Evolutionary conservation across 1,139 yeast genomes (phyloP).

Genomic region (Meyerozyma guilliermondii): DNA sequence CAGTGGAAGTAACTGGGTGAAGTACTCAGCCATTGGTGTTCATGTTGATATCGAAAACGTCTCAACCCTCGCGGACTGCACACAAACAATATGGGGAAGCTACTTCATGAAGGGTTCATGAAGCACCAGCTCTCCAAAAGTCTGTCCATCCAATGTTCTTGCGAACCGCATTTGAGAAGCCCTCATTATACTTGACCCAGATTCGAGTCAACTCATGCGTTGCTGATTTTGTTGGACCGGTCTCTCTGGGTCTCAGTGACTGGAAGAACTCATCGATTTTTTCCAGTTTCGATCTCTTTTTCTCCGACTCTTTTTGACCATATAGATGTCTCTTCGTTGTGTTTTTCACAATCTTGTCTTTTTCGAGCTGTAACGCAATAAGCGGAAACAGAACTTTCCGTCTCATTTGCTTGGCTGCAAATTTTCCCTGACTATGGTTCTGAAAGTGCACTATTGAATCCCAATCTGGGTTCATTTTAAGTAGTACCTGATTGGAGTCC

Average conservation of each 20-base stretch:
- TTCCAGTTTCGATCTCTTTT: slow-evolving; percentile 20
- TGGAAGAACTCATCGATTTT: slow-evolving; percentile 39
- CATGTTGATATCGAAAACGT: no score
- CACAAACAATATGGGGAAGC: no score
- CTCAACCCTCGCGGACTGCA: no score
- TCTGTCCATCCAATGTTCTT: slow-evolving; percentile 80
- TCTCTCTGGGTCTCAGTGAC: slow-evolving; percentile 18
- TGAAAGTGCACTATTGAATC: slow-evolving; percentile 28
- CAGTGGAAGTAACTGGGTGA: background rate
- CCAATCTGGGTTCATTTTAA: slow-evolving; percentile 35
- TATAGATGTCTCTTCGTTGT: slow-evolving; percentile 27
- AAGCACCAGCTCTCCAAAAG: slow-evolving; percentile 38
- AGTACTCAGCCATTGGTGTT: background rate
- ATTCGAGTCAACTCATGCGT: slow-evolving; percentile 36
- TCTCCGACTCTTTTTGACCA: slow-evolving; percentile 16
- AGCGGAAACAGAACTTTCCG: slow-evolving; percentile 37
- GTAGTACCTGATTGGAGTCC: slow-evolving; percentile 24
- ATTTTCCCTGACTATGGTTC: slow-evolving; percentile 11
- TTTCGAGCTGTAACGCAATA: slow-evolving; percentile 38
- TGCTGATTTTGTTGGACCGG: slow-evolving; percentile 11
- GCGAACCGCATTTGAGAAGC: slow-evolving; percentile 90
- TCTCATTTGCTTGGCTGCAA: slow-evolving; percentile 21
- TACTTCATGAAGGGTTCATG: no score
- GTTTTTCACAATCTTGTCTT: slow-evolving; percentile 16
- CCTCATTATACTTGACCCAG: slow-evolving; percentile 93